phyloP scores from a whole-genome alignment of 768 basidiomycete species.

The Russula virescens region DNA sequence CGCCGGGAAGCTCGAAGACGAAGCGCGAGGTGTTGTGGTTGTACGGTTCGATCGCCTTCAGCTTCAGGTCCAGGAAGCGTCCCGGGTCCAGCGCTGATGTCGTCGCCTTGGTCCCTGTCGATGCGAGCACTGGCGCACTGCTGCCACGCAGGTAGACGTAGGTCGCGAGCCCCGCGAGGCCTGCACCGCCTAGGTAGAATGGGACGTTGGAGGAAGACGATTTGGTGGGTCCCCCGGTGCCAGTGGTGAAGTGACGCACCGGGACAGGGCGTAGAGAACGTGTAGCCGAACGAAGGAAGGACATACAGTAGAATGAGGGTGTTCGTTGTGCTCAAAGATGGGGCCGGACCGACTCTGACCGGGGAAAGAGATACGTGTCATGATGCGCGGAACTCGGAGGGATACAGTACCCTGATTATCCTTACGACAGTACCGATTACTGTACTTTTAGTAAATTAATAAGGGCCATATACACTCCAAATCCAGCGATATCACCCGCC shows the following conservation, averaged over 20 bases:
- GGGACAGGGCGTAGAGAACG: conserved; percentile 15
- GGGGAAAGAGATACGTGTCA: too few species aligned
- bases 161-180: conserved; percentile 34
- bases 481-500: too few species aligned
- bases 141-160: conserved; percentile 46
- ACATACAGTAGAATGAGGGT: conserved; percentile 3
- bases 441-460: too few species aligned
- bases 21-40: conserved; percentile 93
- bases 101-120: conserved; percentile 38
- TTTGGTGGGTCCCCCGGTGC: conserved; percentile 34
- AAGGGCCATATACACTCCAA: too few species aligned
- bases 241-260: conserved; percentile 45
- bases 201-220: conserved; percentile 47
- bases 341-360: too few species aligned
- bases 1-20: conserved; percentile 66
- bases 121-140: conserved; percentile 15
- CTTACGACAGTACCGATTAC: too few species aligned
- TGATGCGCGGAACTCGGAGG: too few species aligned
- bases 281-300: conserved; percentile 26
- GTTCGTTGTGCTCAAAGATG: too few species aligned
- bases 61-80: conserved; percentile 72
- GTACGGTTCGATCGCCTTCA: conserved; percentile 77
- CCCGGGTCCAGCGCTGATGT: conserved; percentile 71
- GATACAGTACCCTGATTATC: too few species aligned
- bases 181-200: conserved; percentile 42